Conservation (phyloP, 2,329 filamentous ascomycete genomes). For the Sporothrix curviconia region DNA sequence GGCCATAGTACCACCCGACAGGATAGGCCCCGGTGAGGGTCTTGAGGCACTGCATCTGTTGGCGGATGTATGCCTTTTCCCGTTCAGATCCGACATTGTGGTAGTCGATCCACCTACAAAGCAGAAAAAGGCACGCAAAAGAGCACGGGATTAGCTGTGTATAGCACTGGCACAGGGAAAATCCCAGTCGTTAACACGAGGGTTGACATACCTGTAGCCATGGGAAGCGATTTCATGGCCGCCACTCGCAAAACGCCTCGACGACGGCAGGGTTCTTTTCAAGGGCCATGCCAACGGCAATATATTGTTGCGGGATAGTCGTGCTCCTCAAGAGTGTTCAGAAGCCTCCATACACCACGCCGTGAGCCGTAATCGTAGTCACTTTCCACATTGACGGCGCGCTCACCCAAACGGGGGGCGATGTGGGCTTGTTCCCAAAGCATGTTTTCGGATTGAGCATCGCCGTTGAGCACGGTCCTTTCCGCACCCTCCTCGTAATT, state of each 20-base stretch:
- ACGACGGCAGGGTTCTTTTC: slow-evolving; percentile 17
- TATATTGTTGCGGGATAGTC: slow-evolving; percentile 12
- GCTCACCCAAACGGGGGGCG: slow-evolving; percentile 13
- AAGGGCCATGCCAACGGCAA: slow-evolving; percentile 17
- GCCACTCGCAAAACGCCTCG: slow-evolving; percentile 14
- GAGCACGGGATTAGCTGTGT: no score
- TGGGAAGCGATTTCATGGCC: slow-evolving; percentile 19
- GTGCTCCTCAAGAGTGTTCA: slow-evolving; percentile 14
- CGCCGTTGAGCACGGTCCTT: slow-evolving; percentile 27
- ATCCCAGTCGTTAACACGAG: not conserved
- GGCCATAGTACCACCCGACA: slow-evolving; percentile 18
- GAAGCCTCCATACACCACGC: slow-evolving; percentile 18
- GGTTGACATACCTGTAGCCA: not conserved
- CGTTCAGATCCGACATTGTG: slow-evolving; percentile 10
- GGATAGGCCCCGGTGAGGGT: slow-evolving; percentile 14
- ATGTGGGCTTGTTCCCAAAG: slow-evolving; percentile 15
- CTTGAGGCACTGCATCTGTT: slow-evolving; percentile 15
- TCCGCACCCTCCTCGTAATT: slow-evolving; percentile 31
- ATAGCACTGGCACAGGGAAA: not conserved
- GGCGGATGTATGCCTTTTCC: slow-evolving; percentile 14
- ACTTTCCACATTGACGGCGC: slow-evolving; percentile 16
- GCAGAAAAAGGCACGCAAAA: not conserved
- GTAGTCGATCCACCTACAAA: slow-evolving; percentile 15
- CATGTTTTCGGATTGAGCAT: slow-evolving; percentile 23
- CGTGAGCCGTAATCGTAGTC: slow-evolving; percentile 20